Evolutionary conservation across 371 early-diverging fungal genomes (phyloP).

Genomic region (Blyttiomyces sp.): DNA sequence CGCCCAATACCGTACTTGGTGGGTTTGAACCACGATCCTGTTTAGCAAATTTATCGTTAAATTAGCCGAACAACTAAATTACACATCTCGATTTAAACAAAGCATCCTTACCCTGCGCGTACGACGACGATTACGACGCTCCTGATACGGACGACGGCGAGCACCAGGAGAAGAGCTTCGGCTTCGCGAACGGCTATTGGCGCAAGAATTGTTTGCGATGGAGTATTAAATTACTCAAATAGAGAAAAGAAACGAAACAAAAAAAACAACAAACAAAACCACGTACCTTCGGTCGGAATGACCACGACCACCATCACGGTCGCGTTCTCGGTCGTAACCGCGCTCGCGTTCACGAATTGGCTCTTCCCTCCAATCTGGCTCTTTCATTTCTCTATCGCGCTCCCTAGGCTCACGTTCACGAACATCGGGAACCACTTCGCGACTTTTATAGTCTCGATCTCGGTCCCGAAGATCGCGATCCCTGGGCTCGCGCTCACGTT

Average conservation of each 20-base stretch:
- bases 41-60: background rate
- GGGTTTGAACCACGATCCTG: constrained; percentile 7
- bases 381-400: no score
- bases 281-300: background rate
- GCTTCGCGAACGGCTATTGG: background rate
- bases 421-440: no score
- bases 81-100: background rate
- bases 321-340: background rate
- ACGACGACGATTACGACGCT: background rate
- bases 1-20: constrained; percentile 12
- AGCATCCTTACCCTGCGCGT: background rate
- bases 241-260: no score
- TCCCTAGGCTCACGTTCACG: no score
- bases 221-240: no score
- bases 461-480: no score
- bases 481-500: background rate
- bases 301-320: background rate
- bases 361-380: background rate
- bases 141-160: background rate
- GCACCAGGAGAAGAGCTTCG: background rate
- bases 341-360: background rate
- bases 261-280: no score
- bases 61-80: background rate
- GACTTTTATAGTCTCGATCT: no score
- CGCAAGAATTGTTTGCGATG: background rate